Conservation (phyloP, 768 basidiomycete species). For the Amanita pseudoporphyria region DNA sequence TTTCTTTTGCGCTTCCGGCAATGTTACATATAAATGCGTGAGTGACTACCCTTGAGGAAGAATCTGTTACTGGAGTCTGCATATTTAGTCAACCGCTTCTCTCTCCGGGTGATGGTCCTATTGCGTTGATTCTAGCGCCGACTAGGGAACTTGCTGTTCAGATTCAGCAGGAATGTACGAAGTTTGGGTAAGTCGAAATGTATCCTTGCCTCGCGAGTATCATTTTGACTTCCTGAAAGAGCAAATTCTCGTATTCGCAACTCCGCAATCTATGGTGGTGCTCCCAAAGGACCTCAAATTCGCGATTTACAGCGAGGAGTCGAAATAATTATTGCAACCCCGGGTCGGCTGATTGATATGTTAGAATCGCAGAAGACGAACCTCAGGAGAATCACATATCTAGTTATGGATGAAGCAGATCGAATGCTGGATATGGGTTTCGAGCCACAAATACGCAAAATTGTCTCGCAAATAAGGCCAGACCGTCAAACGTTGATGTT, state of each 20-base stretch:
- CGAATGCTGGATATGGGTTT: slow-evolving; percentile 99
- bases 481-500: slow-evolving; percentile 99
- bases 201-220: not conserved
- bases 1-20: slow-evolving; percentile 95
- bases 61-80: not conserved
- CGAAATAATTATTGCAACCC: slow-evolving; percentile 99
- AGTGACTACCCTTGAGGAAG: slow-evolving; percentile 18
- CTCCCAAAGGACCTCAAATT: slow-evolving; percentile 97
- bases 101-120: slow-evolving; percentile 91
- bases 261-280: slow-evolving; percentile 98
- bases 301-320: slow-evolving; percentile 96
- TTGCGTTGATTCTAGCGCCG: slow-evolving; percentile 92
- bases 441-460: slow-evolving; percentile 98
- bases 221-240: slow-evolving; percentile 23
- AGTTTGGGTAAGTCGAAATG: slow-evolving; percentile 67
- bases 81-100: slow-evolving; percentile 76
- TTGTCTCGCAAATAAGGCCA: slow-evolving; percentile 93
- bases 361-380: slow-evolving; percentile 95
- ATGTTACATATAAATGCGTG: slow-evolving; percentile 99
- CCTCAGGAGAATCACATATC: slow-evolving; percentile 89
- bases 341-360: slow-evolving; percentile 98
- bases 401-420: slow-evolving; percentile 99
- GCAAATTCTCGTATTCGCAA: slow-evolving; percentile 94
- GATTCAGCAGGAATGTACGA: slow-evolving; percentile 97
- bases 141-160: slow-evolving; percentile 98